Conservation (phyloP, 73 alveolate species). For the Tetrahymena malaccensis region DNA sequence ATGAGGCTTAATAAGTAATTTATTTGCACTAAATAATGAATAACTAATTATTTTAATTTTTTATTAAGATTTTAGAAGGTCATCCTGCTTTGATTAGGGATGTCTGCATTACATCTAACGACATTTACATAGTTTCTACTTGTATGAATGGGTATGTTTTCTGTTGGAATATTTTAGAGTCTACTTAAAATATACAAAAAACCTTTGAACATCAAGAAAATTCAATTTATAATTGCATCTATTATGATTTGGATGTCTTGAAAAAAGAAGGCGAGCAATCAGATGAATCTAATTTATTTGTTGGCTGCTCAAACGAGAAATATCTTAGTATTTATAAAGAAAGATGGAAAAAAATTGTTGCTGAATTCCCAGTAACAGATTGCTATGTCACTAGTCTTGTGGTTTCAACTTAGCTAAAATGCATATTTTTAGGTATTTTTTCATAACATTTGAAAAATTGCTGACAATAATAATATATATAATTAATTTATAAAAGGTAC, state of each 20-base stretch:
- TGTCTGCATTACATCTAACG: slow-evolving; percentile 29
- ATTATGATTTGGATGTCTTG: slow-evolving; percentile 1
- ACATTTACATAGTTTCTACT: slow-evolving; percentile 20
- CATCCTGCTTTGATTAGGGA: slow-evolving; percentile 38
- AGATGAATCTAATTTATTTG: slow-evolving; percentile 1
- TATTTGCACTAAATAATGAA: neutral
- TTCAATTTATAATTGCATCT: slow-evolving; percentile 24
- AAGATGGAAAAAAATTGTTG: slow-evolving; percentile 2
- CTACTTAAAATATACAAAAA: neutral
- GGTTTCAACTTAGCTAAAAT: neutral
- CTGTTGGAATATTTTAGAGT: slow-evolving; percentile 21
- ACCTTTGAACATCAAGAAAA: slow-evolving; percentile 20
- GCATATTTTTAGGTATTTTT: neutral
- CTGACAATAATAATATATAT: too few relatives aligned
- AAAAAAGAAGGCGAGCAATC: neutral
- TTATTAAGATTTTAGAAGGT: neutral
- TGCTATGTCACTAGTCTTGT: slow-evolving; percentile 20
- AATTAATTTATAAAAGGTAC: neutral
- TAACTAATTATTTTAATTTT: too few relatives aligned
- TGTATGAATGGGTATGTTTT: slow-evolving; percentile 41
- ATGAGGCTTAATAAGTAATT: slow-evolving; percentile 18
- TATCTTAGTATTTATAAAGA: slow-evolving; percentile 8
- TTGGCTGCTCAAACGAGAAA: slow-evolving; percentile 40
- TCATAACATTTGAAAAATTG: too few relatives aligned
- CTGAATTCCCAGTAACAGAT: slow-evolving; percentile 36